A percentile compares a stretch with the other conserved stretches of the same genome.
Conservation (phyloP, 2,329 filamentous ascomycete genomes). For the Arthroderma uncinatum region DNA sequence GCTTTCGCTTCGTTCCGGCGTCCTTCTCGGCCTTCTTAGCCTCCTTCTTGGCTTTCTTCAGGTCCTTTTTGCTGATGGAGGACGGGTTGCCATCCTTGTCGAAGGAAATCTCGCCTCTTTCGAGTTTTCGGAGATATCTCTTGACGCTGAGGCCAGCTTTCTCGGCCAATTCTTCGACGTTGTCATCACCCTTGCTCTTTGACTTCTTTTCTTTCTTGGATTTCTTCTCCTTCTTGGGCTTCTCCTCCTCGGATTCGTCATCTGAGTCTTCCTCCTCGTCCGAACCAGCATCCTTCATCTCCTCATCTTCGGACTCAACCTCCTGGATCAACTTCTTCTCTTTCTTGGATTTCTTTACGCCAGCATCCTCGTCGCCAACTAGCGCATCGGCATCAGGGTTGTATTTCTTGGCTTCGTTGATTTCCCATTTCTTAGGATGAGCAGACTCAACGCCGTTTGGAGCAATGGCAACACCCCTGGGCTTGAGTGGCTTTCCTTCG, state of each 20-base stretch:
- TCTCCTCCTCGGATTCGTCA: conserved; percentile 20
- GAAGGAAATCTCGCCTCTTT: conserved; percentile 61
- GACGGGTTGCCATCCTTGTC: conserved; percentile 54
- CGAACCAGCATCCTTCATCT: conserved; percentile 34
- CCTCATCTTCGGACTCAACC: conserved; percentile 32
- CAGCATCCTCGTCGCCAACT: conserved; percentile 50
- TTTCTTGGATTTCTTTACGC: conserved; percentile 29
- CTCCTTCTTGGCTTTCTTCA: conserved; percentile 61
- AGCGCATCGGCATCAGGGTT: conserved; percentile 88
- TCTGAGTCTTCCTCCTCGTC: conserved; percentile 26
- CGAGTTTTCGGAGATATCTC: conserved; percentile 69
- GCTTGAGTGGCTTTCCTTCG: conserved; percentile 80
- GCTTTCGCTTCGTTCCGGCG: conserved; percentile 63
- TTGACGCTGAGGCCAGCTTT: conserved; percentile 58
- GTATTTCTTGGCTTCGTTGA: conserved; percentile 90
- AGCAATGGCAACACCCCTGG: conserved; percentile 62
- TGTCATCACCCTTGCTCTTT: conserved; percentile 38
- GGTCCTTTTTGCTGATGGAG: conserved; percentile 62
- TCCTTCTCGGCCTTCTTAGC: conserved; percentile 45
- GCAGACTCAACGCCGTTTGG: conserved; percentile 56
- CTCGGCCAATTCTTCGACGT: conserved; percentile 50
- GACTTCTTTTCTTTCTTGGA: conserved; percentile 12
- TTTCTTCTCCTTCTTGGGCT: conserved; percentile 15
- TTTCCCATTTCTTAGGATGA: conserved; percentile 67
- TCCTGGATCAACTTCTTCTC: conserved; percentile 39